phyloP scores from a whole-genome alignment of 2,329 filamentous ascomycete species.

The Beauveria brongniartii region DNA sequence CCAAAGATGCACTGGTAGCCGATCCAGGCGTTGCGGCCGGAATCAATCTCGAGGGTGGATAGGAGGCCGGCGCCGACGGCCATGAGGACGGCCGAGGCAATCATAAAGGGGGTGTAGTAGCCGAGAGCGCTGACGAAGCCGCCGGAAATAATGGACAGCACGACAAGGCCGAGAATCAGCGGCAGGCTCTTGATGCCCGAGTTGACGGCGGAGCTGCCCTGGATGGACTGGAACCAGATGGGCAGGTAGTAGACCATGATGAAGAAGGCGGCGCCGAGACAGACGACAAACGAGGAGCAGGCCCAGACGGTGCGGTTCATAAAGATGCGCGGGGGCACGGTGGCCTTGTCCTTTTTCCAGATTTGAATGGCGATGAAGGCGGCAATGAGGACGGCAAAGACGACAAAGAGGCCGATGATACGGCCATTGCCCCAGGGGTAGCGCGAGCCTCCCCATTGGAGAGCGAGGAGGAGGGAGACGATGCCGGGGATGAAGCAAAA shows the following conservation, averaged over 20 bases:
- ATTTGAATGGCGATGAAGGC: slow-evolving; percentile 21
- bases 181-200: slow-evolving; percentile 14
- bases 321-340: slow-evolving; percentile 33
- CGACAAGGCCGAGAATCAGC: slow-evolving; percentile 16
- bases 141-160: slow-evolving; percentile 1
- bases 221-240: slow-evolving; percentile 38
- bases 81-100: slow-evolving; percentile 20
- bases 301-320: slow-evolving; percentile 29
- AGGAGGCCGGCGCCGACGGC: slow-evolving; percentile 28
- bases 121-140: neutral
- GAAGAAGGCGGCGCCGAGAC: slow-evolving; percentile 20
- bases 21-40: slow-evolving; percentile 10
- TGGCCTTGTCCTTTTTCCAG: slow-evolving; percentile 28
- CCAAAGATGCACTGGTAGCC: slow-evolving; percentile 32
- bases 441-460: slow-evolving; percentile 34
- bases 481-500: slow-evolving; percentile 16
- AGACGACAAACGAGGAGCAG: slow-evolving; percentile 23
- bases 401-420: slow-evolving; percentile 39
- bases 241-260: slow-evolving; percentile 34
- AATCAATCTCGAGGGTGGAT: slow-evolving; percentile 21
- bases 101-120: slow-evolving; percentile 22
- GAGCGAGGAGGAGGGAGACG: slow-evolving; percentile 35
- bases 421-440: slow-evolving; percentile 22
- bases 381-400: slow-evolving; percentile 14
- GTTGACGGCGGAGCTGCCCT: slow-evolving; percentile 17